A percentile compares a stretch with the other conserved stretches of the same genome.
These are phyloP conservation scores for Malus orientalis DNA, from an alignment of 306 rosid species.

Conservation along the genomic window DNA sequence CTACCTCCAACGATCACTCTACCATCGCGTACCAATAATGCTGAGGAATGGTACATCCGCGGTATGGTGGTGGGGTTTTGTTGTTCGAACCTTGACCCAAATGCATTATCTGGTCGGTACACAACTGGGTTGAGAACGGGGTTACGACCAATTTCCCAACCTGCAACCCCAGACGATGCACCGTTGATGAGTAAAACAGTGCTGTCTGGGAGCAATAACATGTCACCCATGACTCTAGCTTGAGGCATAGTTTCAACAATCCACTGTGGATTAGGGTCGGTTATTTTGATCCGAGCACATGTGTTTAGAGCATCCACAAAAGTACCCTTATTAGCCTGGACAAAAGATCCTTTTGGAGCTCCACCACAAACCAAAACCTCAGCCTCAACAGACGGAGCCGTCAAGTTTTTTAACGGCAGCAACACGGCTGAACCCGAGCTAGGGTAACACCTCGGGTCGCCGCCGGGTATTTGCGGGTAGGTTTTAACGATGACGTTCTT, in stretches of 20 bases:
- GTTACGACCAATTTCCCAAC: slow-evolving; percentile 44
- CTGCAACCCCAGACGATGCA: slow-evolving; percentile 36
- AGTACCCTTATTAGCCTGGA: neutral
- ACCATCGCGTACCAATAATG: slow-evolving; percentile 53
- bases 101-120: slow-evolving; percentile 18
- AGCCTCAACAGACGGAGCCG: slow-evolving; percentile 12
- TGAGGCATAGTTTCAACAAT: slow-evolving; percentile 52
- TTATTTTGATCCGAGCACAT: slow-evolving; percentile 47
- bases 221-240: slow-evolving; percentile 55
- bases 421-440: slow-evolving; percentile 66
- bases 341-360: slow-evolving; percentile 47
- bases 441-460: slow-evolving; percentile 59
- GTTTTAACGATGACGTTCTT: slow-evolving; percentile 26
- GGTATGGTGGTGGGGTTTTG: slow-evolving; percentile 36
- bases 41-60: slow-evolving; percentile 65
- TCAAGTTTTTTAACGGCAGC: slow-evolving; percentile 38
- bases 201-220: slow-evolving; percentile 57
- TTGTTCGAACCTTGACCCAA: slow-evolving; percentile 37
- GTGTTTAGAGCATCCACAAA: slow-evolving; percentile 39
- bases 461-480: slow-evolving; percentile 49
- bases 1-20: slow-evolving; percentile 69
- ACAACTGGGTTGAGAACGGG: slow-evolving; percentile 41
- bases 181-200: slow-evolving; percentile 58
- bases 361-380: slow-evolving; percentile 76
- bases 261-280: slow-evolving; percentile 55